Percentiles rank a stretch among this genome's conserved stretches.
Conservation (phyloP, 805 yeast species). For the Starmerella gropengiesseri region DNA sequence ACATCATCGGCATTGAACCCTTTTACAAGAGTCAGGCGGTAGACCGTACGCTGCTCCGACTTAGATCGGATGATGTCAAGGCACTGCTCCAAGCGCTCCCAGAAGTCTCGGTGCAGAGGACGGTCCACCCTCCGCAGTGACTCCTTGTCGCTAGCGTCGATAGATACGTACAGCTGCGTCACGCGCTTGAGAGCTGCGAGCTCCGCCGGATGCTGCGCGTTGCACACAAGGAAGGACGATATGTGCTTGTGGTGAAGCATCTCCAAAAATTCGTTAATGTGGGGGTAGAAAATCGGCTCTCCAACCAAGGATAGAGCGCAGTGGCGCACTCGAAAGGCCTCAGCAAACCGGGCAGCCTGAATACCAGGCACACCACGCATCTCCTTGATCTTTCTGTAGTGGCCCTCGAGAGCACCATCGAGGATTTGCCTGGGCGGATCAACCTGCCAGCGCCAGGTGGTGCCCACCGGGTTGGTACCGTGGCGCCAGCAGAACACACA, state of each 20-base stretch:
- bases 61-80: slow-evolving; percentile 70
- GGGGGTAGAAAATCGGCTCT: slow-evolving; percentile 88
- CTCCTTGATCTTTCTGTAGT: slow-evolving; percentile 83
- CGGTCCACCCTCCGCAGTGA: slow-evolving; percentile 76
- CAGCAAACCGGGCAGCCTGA: slow-evolving; percentile 77
- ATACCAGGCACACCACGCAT: slow-evolving; percentile 95
- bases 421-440: slow-evolving; percentile 78
- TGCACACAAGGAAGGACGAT: slow-evolving; percentile 82
- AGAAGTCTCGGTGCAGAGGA: slow-evolving; percentile 79
- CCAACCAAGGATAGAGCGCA: slow-evolving; percentile 91
- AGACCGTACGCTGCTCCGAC: slow-evolving; percentile 78
- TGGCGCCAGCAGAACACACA: slow-evolving; percentile 98
- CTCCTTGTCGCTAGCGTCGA: slow-evolving; percentile 81
- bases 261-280: slow-evolving; percentile 71
- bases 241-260: slow-evolving; percentile 72
- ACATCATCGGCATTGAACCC: slow-evolving; percentile 78
- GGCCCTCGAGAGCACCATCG: slow-evolving; percentile 79
- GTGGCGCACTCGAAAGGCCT: slow-evolving; percentile 79
- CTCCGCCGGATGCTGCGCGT: slow-evolving; percentile 91
- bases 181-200: slow-evolving; percentile 58
- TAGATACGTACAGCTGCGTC: slow-evolving; percentile 83
- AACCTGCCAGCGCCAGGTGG: slow-evolving; percentile 93
- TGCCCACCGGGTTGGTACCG: slow-evolving; percentile 93
- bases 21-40: slow-evolving; percentile 79
- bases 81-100: slow-evolving; percentile 80